phyloP scores from a whole-genome alignment of 2,329 filamentous ascomycete genomes.

The Diaporthe citri region DNA sequence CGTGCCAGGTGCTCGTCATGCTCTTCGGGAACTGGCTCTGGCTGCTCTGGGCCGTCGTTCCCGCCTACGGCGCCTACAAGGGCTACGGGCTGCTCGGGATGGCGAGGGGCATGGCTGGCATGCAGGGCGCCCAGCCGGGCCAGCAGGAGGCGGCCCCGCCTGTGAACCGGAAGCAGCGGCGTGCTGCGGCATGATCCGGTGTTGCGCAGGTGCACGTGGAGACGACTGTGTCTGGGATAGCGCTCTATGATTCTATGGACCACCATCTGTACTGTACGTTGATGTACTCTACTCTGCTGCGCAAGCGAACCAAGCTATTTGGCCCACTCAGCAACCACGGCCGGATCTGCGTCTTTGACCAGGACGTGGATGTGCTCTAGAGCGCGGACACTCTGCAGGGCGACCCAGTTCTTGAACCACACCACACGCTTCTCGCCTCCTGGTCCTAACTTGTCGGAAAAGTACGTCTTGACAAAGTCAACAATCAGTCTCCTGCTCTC shows the following conservation, averaged over 20 bases:
- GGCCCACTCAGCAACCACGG: slow-evolving; percentile 67
- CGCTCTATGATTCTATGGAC: slow-evolving; percentile 10
- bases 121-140: slow-evolving; percentile 53
- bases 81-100: slow-evolving; percentile 66
- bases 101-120: slow-evolving; percentile 66
- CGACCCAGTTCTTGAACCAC: slow-evolving; percentile 97
- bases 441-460: slow-evolving; percentile 68
- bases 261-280: neutral
- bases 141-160: slow-evolving; percentile 52
- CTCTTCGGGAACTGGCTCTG: slow-evolving; percentile 84
- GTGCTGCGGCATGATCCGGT: slow-evolving; percentile 58
- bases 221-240: neutral
- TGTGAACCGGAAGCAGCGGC: slow-evolving; percentile 67
- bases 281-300: slow-evolving; percentile 34
- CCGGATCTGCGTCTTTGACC: slow-evolving; percentile 66
- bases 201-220: neutral
- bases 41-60: slow-evolving; percentile 67
- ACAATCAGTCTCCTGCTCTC: slow-evolving; percentile 74
- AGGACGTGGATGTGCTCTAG: slow-evolving; percentile 92
- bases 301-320: slow-evolving; percentile 57
- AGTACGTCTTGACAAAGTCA: slow-evolving; percentile 77
- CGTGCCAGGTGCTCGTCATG: slow-evolving; percentile 77
- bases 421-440: slow-evolving; percentile 67
- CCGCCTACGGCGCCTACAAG: slow-evolving; percentile 68
- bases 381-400: slow-evolving; percentile 86